phyloP scores from a whole-genome alignment of 1,139 yeast species.

The Diutina catenulata region DNA sequence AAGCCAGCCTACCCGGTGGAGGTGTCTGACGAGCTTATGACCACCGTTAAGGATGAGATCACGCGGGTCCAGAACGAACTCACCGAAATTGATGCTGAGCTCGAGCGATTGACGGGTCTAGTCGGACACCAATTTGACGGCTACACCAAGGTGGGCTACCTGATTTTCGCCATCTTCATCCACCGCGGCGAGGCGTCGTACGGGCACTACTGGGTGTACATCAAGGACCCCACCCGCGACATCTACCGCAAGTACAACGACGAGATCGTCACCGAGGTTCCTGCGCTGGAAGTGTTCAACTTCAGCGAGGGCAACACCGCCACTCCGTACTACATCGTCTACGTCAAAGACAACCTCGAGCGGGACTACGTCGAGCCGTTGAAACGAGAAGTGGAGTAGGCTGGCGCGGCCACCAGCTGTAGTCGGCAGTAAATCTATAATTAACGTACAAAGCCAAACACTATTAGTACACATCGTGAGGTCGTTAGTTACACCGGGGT shows the following conservation, averaged over 20 bases:
- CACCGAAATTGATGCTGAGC: constrained; percentile 21
- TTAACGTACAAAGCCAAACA: too few relatives aligned
- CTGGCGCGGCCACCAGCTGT: neutral
- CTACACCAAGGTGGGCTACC: constrained; percentile 58
- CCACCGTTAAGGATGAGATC: constrained; percentile 23
- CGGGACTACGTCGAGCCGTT: constrained; percentile 57
- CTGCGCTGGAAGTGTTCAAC: constrained; percentile 63
- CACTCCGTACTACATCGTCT: constrained; percentile 86
- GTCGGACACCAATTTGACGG: constrained; percentile 49
- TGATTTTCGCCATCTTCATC: constrained; percentile 82
- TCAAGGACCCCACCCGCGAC: constrained; percentile 56
- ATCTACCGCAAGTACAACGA: constrained; percentile 87
- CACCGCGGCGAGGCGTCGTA: constrained; percentile 94
- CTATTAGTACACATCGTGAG: too few relatives aligned
- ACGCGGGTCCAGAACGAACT: constrained; percentile 27
- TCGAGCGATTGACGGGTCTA: constrained; percentile 30
- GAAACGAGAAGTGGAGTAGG: constrained; percentile 14
- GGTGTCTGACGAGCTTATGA: constrained; percentile 20
- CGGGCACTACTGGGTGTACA: constrained; percentile 96
- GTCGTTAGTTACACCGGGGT: constrained; percentile 1
- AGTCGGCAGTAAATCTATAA: too few relatives aligned
- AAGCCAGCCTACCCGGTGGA: neutral
- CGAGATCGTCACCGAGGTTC: constrained; percentile 76
- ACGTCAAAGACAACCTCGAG: constrained; percentile 55
- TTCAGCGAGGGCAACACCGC: constrained; percentile 69